Conservation (phyloP, 257 asterid species). For the Scutellaria barbata region DNA sequence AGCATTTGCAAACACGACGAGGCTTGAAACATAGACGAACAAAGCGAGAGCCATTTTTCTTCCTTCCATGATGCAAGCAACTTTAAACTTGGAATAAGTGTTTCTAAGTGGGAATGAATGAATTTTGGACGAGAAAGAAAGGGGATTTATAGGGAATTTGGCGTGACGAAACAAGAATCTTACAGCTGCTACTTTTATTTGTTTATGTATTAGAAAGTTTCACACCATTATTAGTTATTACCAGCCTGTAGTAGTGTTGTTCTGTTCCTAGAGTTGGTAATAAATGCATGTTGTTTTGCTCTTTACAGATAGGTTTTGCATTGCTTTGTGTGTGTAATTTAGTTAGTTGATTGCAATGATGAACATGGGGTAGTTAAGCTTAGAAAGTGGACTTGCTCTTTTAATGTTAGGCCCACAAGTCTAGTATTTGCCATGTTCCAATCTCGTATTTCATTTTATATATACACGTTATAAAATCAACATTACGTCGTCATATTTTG, state of each 20-base stretch:
- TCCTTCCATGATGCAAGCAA: slow-evolving; percentile 28
- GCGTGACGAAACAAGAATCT: slow-evolving; percentile 32
- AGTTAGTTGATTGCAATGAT: neutral
- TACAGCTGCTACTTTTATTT: slow-evolving; percentile 14
- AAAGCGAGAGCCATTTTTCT: slow-evolving; percentile 5
- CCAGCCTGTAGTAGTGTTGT: slow-evolving; percentile 25
- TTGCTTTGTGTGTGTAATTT: neutral
- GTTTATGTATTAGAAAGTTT: neutral
- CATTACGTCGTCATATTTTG: too few relatives aligned
- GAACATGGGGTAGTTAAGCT: slow-evolving; percentile 17
- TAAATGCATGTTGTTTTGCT: neutral
- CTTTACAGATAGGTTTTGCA: slow-evolving; percentile 30
- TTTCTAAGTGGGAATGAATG: neutral
- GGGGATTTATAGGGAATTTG: slow-evolving; percentile 12
- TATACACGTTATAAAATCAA: too few relatives aligned
- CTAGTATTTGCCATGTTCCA: neutral
- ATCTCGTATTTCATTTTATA: neutral
- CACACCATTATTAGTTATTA: slow-evolving; percentile 3
- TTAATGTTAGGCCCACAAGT: neutral
- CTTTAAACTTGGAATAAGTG: neutral
- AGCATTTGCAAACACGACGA: slow-evolving; percentile 18
- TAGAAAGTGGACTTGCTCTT: slow-evolving; percentile 5
- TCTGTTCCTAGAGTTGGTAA: neutral
- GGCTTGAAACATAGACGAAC: neutral
- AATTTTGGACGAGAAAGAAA: neutral